A percentile compares a stretch with the other conserved stretches of the same genome.
Conservation (phyloP, 2,329 filamentous ascomycete species). For the Monosporascus sp. region DNA sequence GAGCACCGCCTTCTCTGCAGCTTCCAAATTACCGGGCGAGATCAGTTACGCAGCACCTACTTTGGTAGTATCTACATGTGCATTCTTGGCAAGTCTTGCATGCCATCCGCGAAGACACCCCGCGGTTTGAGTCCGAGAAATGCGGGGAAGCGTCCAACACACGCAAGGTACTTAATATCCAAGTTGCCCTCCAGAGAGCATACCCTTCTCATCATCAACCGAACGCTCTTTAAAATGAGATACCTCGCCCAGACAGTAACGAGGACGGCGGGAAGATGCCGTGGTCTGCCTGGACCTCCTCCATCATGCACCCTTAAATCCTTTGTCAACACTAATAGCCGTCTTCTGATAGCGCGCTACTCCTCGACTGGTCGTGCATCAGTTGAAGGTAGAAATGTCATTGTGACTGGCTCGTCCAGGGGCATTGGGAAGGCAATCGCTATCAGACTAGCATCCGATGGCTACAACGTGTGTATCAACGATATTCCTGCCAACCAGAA, state of each 20-base stretch:
- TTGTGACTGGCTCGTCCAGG: slow-evolving; percentile 23
- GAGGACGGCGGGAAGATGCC: neutral
- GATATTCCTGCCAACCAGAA: slow-evolving; percentile 50
- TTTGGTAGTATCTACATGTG: too few species aligned
- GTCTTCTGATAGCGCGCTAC: slow-evolving; percentile 6
- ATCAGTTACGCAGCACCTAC: too few species aligned
- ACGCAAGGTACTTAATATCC: too few species aligned
- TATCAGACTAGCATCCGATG: slow-evolving; percentile 57
- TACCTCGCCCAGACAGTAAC: neutral
- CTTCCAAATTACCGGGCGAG: too few species aligned
- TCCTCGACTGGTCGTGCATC: slow-evolving; percentile 13
- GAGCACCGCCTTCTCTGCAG: too few species aligned
- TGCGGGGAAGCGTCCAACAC: too few species aligned
- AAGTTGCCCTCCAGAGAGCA: neutral
- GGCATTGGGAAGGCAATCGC: slow-evolving; percentile 57
- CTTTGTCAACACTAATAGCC: neutral
- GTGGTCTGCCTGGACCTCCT: neutral
- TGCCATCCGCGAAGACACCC: too few species aligned
- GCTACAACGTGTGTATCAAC: slow-evolving; percentile 62
- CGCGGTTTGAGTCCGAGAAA: too few species aligned
- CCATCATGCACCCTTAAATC: neutral
- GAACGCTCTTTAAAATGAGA: neutral
- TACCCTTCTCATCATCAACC: neutral
- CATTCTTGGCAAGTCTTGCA: too few species aligned
- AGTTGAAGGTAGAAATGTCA: slow-evolving; percentile 15